Conservation (phyloP, 2,329 filamentous ascomycete genomes). For the Hymenoscyphus repandus region DNA sequence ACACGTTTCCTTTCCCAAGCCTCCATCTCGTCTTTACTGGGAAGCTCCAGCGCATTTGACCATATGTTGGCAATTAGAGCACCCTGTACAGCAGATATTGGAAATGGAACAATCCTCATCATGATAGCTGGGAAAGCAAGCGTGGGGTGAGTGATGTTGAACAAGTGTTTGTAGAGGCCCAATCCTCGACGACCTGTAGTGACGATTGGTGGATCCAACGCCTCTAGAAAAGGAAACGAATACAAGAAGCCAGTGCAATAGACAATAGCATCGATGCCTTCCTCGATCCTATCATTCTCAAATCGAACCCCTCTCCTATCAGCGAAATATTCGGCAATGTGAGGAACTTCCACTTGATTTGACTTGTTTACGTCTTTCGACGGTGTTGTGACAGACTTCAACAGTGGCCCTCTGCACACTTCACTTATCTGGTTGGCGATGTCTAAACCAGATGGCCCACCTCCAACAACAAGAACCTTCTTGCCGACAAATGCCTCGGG, state of each 20-base stretch:
- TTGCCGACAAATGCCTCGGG: slow-evolving; percentile 58
- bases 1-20: slow-evolving; percentile 54
- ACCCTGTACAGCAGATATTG: slow-evolving; percentile 71
- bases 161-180: slow-evolving; percentile 73
- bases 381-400: slow-evolving; percentile 57
- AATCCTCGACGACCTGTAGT: slow-evolving; percentile 65
- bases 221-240: slow-evolving; percentile 66
- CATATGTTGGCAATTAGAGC: slow-evolving; percentile 74
- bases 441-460: slow-evolving; percentile 78
- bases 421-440: slow-evolving; percentile 70
- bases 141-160: slow-evolving; percentile 70
- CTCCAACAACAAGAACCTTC: slow-evolving; percentile 80
- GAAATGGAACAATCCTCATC: slow-evolving; percentile 84
- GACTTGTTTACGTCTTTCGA: slow-evolving; percentile 33
- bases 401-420: slow-evolving; percentile 53
- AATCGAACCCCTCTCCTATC: slow-evolving; percentile 59
- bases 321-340: slow-evolving; percentile 53
- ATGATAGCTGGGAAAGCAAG: slow-evolving; percentile 72
- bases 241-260: slow-evolving; percentile 92
- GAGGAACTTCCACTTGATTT: slow-evolving; percentile 44
- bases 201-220: slow-evolving; percentile 49
- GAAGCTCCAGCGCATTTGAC: slow-evolving; percentile 64
- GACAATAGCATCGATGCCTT: slow-evolving; percentile 67
- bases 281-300: slow-evolving; percentile 58
- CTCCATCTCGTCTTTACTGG: slow-evolving; percentile 58